Evolutionary conservation across 768 basidiomycete species (phyloP).

Genomic region (Pholiota molesta): DNA sequence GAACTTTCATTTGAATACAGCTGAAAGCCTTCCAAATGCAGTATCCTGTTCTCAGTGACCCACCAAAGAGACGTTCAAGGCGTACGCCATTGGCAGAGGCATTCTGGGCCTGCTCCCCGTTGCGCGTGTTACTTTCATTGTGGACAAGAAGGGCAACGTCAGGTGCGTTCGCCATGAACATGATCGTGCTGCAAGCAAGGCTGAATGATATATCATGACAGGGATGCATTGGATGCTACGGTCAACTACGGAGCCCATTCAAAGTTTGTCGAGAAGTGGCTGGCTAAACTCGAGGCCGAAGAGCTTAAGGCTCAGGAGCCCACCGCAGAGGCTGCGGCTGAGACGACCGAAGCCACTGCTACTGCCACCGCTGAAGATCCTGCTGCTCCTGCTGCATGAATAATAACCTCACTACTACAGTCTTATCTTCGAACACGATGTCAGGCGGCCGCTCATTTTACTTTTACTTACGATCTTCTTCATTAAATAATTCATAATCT

Average conservation of each 20-base stretch:
- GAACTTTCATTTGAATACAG: background rate
- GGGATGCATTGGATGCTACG: constrained; percentile 61
- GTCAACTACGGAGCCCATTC: constrained; percentile 67
- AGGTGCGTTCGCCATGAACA: constrained; percentile 43
- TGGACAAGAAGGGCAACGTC: constrained; percentile 71
- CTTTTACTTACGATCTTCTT: background rate
- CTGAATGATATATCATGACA: constrained; percentile 26
- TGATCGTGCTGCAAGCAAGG: background rate
- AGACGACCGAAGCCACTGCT: background rate
- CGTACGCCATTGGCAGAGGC: constrained; percentile 67
- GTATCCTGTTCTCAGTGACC: constrained; percentile 84
- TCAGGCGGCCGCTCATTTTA: background rate
- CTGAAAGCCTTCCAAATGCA: constrained; percentile 23
- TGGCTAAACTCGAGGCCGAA: constrained; percentile 54
- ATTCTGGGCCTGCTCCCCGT: constrained; percentile 63
- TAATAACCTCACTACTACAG: background rate
- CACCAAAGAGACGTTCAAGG: constrained; percentile 60
- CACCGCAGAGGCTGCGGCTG: background rate
- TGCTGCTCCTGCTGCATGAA: background rate
- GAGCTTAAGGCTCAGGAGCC: background rate
- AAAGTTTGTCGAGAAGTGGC: constrained; percentile 72
- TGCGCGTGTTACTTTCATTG: constrained; percentile 74
- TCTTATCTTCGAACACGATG: background rate
- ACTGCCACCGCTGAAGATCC: background rate
- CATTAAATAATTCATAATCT: background rate